Conservation (phyloP, 495 filamentous ascomycete genomes). For the Paragyromitra xinjiangensis region DNA sequence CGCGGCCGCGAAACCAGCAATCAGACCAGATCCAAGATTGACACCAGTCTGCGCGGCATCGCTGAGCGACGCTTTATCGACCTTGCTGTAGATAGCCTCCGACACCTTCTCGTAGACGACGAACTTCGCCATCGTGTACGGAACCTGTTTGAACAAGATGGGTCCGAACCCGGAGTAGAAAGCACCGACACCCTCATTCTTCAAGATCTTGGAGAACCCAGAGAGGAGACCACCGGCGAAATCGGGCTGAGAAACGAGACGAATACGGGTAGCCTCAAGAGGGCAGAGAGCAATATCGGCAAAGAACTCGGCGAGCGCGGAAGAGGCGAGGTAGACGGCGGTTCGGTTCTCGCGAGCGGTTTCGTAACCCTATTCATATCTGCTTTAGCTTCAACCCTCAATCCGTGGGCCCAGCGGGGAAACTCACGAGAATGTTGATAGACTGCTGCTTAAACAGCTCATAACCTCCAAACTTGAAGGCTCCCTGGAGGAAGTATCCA, state of each 20-base stretch:
- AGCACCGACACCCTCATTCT: constrained; percentile 82
- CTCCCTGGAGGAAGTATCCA: constrained; percentile 94
- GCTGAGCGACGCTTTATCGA: constrained; percentile 81
- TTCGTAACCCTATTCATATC: constrained; percentile 67
- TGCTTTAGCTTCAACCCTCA: constrained; percentile 26
- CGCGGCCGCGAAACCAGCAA: constrained; percentile 97
- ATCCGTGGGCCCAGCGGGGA: not conserved
- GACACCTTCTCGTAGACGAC: constrained; percentile 98
- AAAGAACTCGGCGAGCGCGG: constrained; percentile 88
- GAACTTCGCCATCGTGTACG: constrained; percentile 99
- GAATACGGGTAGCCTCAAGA: constrained; percentile 92
- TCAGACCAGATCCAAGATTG: constrained; percentile 94
- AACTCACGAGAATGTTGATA: constrained; percentile 73
- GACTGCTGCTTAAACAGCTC: constrained; percentile 95
- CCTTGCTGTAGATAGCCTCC: constrained; percentile 74
- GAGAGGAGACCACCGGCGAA: constrained; percentile 83
- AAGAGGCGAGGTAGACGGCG: constrained; percentile 85
- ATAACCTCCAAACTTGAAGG: constrained; percentile 95
- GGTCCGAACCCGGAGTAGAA: constrained; percentile 96
- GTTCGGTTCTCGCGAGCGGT: constrained; percentile 85
- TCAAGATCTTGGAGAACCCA: constrained; percentile 85
- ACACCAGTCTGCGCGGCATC: constrained; percentile 79
- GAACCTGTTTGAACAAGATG: constrained; percentile 96
- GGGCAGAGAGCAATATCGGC: constrained; percentile 94
- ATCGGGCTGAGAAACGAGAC: constrained; percentile 89